A percentile compares a stretch with the other conserved stretches of the same genome.
phyloP scores from a whole-genome alignment of 106 monocot genomes.

The Amphibolis antarctica region DNA sequence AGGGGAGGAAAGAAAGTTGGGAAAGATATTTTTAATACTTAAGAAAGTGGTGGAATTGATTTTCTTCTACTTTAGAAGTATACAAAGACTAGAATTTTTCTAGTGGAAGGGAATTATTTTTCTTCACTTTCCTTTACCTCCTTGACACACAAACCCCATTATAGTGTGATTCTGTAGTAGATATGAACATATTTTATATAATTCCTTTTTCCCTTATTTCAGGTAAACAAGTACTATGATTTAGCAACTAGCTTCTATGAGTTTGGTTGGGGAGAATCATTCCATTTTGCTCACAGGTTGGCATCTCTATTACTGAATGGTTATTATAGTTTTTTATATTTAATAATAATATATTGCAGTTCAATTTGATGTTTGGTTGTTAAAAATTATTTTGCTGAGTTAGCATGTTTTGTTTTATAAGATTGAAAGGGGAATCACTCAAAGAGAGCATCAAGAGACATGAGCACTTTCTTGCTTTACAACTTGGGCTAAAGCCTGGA shows the following conservation, averaged over 20 bases:
- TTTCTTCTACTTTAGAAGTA: too few relatives aligned
- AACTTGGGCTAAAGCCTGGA: constrained; percentile 72
- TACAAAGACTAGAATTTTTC: too few relatives aligned
- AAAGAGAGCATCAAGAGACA: constrained; percentile 92
- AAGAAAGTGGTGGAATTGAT: too few relatives aligned
- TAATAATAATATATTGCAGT: not conserved
- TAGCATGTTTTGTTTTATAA: constrained; percentile 10
- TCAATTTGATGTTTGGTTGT: not conserved
- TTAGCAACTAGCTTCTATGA: constrained; percentile 80
- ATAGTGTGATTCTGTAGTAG: too few relatives aligned
- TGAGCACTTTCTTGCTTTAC: constrained; percentile 97
- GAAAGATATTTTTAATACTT: too few relatives aligned
- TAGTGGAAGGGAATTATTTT: too few relatives aligned
- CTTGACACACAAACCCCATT: too few relatives aligned
- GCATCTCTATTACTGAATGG: not conserved
- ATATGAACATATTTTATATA: not conserved
- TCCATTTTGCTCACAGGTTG: constrained; percentile 75
- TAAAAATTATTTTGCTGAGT: not conserved
- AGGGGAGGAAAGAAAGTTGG: too few relatives aligned
- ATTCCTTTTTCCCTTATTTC: constrained; percentile 2
- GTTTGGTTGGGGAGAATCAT: constrained; percentile 84
- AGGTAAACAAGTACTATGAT: constrained; percentile 87
- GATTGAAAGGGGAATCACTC: constrained; percentile 93
- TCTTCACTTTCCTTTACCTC: too few relatives aligned
- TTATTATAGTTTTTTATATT: not conserved